Evolutionary conservation across 495 filamentous ascomycete species (phyloP).

Genomic region (Bacidia gigantensis): DNA sequence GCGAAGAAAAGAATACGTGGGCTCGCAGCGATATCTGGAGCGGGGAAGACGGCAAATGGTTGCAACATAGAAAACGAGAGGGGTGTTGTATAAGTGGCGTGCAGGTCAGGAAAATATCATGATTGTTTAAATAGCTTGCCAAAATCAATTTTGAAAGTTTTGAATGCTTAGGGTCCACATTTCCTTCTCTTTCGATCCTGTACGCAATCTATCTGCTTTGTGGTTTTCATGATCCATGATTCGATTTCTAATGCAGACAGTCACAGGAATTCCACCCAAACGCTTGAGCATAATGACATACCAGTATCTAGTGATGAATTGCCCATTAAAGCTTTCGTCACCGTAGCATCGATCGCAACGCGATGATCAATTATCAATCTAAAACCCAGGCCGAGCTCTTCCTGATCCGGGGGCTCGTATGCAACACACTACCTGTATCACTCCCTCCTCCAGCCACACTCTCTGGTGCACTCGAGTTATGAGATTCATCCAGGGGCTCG

Average conservation of each 20-base stretch:
- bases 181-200: too few species aligned
- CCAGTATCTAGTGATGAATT: too few species aligned
- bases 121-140: not conserved
- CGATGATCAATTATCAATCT: conserved; percentile 4
- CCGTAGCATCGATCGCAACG: too few species aligned
- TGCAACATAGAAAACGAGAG: not conserved
- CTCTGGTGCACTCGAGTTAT: conserved; percentile 28
- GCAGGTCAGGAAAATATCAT: not conserved
- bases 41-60: not conserved
- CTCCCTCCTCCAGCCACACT: conserved; percentile 38
- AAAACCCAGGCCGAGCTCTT: not conserved
- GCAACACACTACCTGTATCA: conserved; percentile 48
- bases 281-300: too few species aligned
- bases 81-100: not conserved
- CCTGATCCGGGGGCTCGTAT: conserved; percentile 52
- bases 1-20: too few species aligned
- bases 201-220: too few species aligned
- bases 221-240: too few species aligned
- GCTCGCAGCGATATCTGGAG: too few species aligned
- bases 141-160: not conserved
- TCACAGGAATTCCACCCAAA: too few species aligned
- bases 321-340: too few species aligned
- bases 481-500: conserved; percentile 34
- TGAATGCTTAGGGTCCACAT: too few species aligned
- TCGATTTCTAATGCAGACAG: too few species aligned